phyloP scores from a whole-genome alignment of 106 monocot species.

The Hemerocallis citrina region DNA sequence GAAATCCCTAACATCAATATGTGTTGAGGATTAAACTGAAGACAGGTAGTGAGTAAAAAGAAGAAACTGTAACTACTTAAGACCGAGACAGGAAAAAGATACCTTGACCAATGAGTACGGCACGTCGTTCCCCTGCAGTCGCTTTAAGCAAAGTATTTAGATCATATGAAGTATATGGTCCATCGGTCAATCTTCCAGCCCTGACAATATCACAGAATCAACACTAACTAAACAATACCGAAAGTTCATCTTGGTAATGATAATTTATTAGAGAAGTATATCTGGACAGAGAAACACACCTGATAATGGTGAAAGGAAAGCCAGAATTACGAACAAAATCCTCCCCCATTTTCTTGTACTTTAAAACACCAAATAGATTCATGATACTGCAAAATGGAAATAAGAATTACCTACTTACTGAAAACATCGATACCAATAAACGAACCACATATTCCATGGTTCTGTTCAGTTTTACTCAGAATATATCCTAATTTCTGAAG shows the following conservation, averaged over 20 bases:
- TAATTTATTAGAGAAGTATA: background rate
- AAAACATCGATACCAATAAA: too few relatives aligned
- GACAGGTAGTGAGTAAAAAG: too few relatives aligned
- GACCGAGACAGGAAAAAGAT: background rate
- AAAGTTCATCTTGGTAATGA: background rate
- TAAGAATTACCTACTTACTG: too few relatives aligned
- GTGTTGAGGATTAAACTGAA: too few relatives aligned
- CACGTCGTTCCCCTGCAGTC: conserved; percentile 58
- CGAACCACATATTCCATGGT: too few relatives aligned
- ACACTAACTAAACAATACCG: background rate
- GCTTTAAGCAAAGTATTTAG: conserved; percentile 62
- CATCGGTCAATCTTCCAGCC: conserved; percentile 63
- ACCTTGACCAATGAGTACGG: conserved; percentile 62
- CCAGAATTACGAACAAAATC: conserved; percentile 75
- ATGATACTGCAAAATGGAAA: conserved; percentile 74
- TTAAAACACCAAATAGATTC: conserved; percentile 97
- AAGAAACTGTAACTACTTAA: too few relatives aligned
- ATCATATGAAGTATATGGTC: conserved; percentile 75
- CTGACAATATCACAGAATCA: conserved; percentile 17
- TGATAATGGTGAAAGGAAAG: conserved; percentile 89
- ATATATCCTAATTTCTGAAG: too few relatives aligned
- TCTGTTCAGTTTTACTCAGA: too few relatives aligned
- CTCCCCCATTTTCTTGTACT: conserved; percentile 98
- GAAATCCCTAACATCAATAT: too few relatives aligned
- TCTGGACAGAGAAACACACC: conserved; percentile 24